A percentile compares a stretch with the other conserved stretches of the same genome.
Evolutionary conservation across 139 green algal species (phyloP).

Genomic region (Chlorella sp.): DNA sequence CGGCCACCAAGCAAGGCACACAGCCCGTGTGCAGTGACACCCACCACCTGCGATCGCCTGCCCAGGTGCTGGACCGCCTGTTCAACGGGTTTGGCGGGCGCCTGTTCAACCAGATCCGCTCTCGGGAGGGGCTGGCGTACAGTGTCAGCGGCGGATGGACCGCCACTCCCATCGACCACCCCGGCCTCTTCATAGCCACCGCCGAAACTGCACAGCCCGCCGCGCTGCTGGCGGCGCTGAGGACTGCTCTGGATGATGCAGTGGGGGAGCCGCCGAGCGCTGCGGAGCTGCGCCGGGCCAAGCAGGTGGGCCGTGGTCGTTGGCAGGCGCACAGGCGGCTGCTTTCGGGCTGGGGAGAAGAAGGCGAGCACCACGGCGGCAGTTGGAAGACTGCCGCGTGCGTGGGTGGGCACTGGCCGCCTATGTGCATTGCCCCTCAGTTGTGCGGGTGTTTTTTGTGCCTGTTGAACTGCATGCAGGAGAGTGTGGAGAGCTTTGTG

Average conservation of each 20-base stretch:
- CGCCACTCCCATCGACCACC: constrained; percentile 66
- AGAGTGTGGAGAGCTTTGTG: constrained; percentile 80
- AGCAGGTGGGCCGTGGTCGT: not conserved
- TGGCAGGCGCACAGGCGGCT: too few species aligned
- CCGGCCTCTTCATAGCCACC: constrained; percentile 76
- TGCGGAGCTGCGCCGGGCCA: constrained; percentile 14
- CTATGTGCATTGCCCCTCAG: not conserved
- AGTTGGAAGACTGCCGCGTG: too few species aligned
- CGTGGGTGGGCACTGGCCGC: not conserved
- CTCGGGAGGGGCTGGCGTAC: constrained; percentile 80
- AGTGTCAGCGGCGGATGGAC: constrained; percentile 72
- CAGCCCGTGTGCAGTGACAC: too few species aligned
- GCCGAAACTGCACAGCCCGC: constrained; percentile 65
- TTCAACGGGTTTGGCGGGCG: constrained; percentile 84
- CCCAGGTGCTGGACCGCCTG: constrained; percentile 54
- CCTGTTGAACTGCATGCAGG: constrained; percentile 45
- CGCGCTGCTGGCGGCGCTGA: constrained; percentile 51
- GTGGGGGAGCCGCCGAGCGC: not conserved
- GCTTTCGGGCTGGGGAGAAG: not conserved
- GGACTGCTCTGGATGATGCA: constrained; percentile 22
- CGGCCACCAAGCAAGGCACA: too few species aligned
- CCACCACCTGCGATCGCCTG: too few species aligned
- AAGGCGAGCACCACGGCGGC: too few species aligned
- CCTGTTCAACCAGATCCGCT: constrained; percentile 83
- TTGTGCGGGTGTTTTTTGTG: not conserved